Evolutionary conservation across 208 protist species (phyloP), one percentile per base, ranked within the genome.

Genomic region (Trypanosoma lewisi): DNA sequence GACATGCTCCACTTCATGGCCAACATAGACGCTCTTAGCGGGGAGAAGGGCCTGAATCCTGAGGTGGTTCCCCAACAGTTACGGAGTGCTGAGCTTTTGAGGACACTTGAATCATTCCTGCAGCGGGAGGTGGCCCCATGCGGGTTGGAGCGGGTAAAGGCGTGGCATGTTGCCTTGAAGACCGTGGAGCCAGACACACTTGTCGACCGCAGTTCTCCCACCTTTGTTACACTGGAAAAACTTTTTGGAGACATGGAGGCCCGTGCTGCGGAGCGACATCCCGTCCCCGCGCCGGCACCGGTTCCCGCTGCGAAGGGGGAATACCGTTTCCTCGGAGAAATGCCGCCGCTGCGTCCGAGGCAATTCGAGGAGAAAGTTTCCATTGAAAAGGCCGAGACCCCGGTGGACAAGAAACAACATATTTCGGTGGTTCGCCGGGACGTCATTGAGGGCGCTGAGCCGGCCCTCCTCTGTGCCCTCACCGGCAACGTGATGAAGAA

Each of bases 401-500:
- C 77, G 3, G 80, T 90, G n/a, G 77, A 85, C 48, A 53, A 61
- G 30, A 58, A 70, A 37, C 54, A 84, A 30, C 82, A 68, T 55
- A 70, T 85, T 14, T 62, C 53, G 41, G 64, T 80, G 25, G 58
- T 73, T 37, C 72, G 78, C 66, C 59, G 62, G 34, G 80, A 90
- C 65, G 71, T 67, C 48, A 73, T 79, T 39, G 66, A 71, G n/a
- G 84, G 84, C 44, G 73, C 85, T 34, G 82, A 93, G 49, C 49
- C 78, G 16, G 53, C 67, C 31, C 68, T 97, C 9, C 77, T 91
- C 39, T 97, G 91, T 58, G 83, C 87, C 28, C 75, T 97, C 56
- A 95, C 87, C 6, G 85, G 87, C 31, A 75, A 87, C 51, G 77
- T 93, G 31, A 95, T 97, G 91, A 97, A 97, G 82, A 85, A 89